Base-by-base conservation (phyloP, 805 yeast species). In the Wickerhamiella occidentalis region DNA sequence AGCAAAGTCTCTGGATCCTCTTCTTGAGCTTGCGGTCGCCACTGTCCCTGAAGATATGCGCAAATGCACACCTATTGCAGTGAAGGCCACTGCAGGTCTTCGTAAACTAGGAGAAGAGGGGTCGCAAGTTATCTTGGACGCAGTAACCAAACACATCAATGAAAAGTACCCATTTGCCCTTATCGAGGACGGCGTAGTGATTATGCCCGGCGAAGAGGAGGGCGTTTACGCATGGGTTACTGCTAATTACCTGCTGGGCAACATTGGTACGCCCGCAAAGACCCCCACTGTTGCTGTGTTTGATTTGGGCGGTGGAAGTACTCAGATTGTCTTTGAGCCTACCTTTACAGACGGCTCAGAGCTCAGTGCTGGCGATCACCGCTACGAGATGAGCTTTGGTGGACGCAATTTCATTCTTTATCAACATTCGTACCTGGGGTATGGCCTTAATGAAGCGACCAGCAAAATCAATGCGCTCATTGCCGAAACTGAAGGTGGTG, bases 141-240 rank as follows among this genome's bases (percentile, higher is more conserved):
- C 85, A 53, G 96, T 94, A 19, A 75, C 84, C 63, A 60, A 64
- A 9, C 92, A 86, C 61, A 71, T 92, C 55, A 85, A 83, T 62
- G 66, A 69, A 1, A 80, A 86, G 55, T 92, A 79, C 65, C 98
- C 98, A 50, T 92, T 92, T 71, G 82, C 96, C 2, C 86, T 92
- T 45, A 94, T 88, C 45, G 79, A 75, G 9, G 84, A 86, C 52
- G 97, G 96, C 54, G 74, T 92, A 52, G 74, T 88, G 9, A 85
- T 92, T 61, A 90, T 92, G 97, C 87, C 83, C 52, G 98, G 98
- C 56, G 80, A 79, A 52, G 95, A 90, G 58, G 98, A 94, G 71
- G 99, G 98, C 65, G 96, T 92, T 7, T 92, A 79, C 62, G 98
- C 98, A 1, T 92, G 99, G 99, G 83, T 92, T 65, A 92, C 99